Conservation (phyloP, 2,329 filamentous ascomycete species). For the Clarireedia homoeocarpa region DNA sequence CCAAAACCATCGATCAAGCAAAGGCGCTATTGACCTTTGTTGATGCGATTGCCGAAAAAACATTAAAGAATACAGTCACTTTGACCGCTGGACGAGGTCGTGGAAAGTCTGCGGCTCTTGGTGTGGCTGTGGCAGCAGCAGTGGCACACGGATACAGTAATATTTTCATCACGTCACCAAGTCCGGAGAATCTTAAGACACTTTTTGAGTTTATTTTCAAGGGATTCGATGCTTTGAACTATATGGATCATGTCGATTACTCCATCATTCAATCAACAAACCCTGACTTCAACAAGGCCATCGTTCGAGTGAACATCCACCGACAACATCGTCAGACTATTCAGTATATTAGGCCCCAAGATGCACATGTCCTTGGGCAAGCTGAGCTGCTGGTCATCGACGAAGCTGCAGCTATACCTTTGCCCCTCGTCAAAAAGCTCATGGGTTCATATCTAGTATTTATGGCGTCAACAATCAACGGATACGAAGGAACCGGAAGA, state of each 20-base stretch:
- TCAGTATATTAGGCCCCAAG: constrained; percentile 95
- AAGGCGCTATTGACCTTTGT: constrained; percentile 96
- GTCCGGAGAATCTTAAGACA: constrained; percentile 96
- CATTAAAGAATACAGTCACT: constrained; percentile 84
- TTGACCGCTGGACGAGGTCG: constrained; percentile 89
- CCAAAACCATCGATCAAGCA: constrained; percentile 89
- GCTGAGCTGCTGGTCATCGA: constrained; percentile 95
- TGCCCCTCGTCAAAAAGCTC: constrained; percentile 85
- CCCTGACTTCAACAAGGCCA: constrained; percentile 97
- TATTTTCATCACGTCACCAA: constrained; percentile 97
- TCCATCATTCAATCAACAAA: constrained; percentile 98
- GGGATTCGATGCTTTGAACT: constrained; percentile 89
- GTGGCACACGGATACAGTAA: constrained; percentile 97
- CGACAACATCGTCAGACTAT: constrained; percentile 94
- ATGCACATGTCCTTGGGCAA: constrained; percentile 89
- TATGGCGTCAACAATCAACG: constrained; percentile 99
- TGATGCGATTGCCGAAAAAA: constrained; percentile 94
- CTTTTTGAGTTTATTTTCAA: constrained; percentile 98
- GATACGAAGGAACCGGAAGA: constrained; percentile 93
- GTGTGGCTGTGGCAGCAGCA: constrained; percentile 88
- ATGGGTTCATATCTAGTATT: constrained; percentile 97
- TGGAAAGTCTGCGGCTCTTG: constrained; percentile 93
- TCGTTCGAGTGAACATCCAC: constrained; percentile 94
- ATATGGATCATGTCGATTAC: constrained; percentile 93
- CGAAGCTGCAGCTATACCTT: constrained; percentile 90